Evolutionary conservation across 2,329 filamentous ascomycete genomes (phyloP).

Genomic region (Leptographium lundbergii): DNA sequence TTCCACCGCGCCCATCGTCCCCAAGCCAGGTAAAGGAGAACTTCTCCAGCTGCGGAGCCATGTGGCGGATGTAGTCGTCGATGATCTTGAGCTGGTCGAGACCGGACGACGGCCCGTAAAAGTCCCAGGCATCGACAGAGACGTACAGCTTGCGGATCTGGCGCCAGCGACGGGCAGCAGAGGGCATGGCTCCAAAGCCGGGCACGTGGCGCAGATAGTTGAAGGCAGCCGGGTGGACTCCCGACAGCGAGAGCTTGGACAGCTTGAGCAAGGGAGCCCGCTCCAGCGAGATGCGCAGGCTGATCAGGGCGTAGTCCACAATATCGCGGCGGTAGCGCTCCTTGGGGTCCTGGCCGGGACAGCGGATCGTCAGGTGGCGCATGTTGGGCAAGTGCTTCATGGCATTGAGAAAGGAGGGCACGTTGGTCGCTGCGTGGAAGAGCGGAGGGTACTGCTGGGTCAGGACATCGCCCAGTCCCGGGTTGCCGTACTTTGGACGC

Average conservation of each 20-base stretch:
- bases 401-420: conserved; percentile 69
- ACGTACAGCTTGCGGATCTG: conserved; percentile 66
- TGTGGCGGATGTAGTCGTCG: conserved; percentile 64
- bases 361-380: conserved; percentile 62
- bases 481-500: conserved; percentile 66
- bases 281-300: conserved; percentile 72
- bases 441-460: conserved; percentile 79
- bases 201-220: conserved; percentile 64
- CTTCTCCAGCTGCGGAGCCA: conserved; percentile 53
- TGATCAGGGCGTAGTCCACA: conserved; percentile 83
- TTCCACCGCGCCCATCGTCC: background rate
- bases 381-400: conserved; percentile 57
- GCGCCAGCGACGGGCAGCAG: conserved; percentile 59
- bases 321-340: conserved; percentile 63
- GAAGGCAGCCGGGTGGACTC: conserved; percentile 63
- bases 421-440: conserved; percentile 82
- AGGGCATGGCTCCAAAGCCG: conserved; percentile 63
- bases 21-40: conserved; percentile 63
- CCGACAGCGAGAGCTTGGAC: conserved; percentile 56
- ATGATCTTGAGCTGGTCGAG: conserved; percentile 65
- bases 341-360: conserved; percentile 55
- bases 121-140: conserved; percentile 59
- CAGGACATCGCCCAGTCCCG: conserved; percentile 67
- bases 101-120: conserved; percentile 44
- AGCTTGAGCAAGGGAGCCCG: conserved; percentile 54